A percentile compares a stretch with the other conserved stretches of the same genome.
Evolutionary conservation across 2,329 filamentous ascomycete species (phyloP).

Genomic region (Beauveria rudraprayagi): DNA sequence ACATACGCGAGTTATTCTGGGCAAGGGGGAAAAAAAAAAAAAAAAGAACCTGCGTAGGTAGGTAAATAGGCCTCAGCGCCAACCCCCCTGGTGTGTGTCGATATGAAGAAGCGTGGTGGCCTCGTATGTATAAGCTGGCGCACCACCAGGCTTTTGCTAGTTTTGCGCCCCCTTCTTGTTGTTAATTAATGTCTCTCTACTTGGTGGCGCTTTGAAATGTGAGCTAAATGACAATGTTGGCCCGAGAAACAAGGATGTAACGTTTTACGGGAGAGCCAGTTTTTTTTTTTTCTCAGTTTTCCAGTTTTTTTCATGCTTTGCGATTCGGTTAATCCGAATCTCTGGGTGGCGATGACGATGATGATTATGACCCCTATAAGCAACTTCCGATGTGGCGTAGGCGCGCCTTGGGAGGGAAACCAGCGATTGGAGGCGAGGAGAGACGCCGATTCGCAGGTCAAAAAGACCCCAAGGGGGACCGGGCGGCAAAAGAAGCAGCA

Average conservation of each 20-base stretch:
- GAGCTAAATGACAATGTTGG: neutral
- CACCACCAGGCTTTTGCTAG: neutral
- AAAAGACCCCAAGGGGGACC: neutral
- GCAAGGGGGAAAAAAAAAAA: too few species aligned
- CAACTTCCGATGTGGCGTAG: neutral
- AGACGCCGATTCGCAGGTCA: neutral
- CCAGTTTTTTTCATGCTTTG: neutral
- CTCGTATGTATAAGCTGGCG: neutral
- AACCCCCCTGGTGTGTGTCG: conserved; percentile 1
- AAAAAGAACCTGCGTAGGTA: neutral
- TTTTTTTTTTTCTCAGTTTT: too few species aligned
- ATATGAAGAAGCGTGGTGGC: neutral
- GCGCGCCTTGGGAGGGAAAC: neutral
- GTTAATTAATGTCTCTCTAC: conserved; percentile 2
- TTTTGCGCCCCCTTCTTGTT: neutral
- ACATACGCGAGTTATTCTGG: too few species aligned
- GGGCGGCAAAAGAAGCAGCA: neutral
- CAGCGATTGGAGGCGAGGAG: neutral
- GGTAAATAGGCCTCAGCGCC: neutral
- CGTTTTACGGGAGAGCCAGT: neutral
- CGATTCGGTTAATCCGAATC: neutral
- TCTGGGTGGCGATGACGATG: neutral
- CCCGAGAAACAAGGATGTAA: neutral
- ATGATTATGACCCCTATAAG: neutral
- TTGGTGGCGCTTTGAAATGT: conserved; percentile 4